Evolutionary conservation across 345 rosid genomes (phyloP).

Genomic region (Streptanthus diversifolius): DNA sequence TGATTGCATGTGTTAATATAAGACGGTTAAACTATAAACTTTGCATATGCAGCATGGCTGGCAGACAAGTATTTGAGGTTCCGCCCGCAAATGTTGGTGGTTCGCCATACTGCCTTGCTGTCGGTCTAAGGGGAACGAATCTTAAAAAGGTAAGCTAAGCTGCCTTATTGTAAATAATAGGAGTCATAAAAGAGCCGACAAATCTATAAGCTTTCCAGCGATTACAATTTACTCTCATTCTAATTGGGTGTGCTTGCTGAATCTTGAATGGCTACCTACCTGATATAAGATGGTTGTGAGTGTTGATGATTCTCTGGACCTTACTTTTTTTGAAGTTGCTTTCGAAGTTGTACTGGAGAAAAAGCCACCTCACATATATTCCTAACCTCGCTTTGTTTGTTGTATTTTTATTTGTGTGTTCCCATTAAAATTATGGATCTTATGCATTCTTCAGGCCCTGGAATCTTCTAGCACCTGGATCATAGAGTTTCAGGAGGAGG

Average conservation of each 20-base stretch:
- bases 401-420: slow-evolving; percentile 1
- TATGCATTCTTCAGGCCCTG: slow-evolving; percentile 59
- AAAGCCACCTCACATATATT: slow-evolving; percentile 8
- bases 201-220: background rate
- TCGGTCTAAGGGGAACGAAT: slow-evolving; percentile 74
- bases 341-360: slow-evolving; percentile 5
- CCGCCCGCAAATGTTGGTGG: slow-evolving; percentile 79
- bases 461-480: slow-evolving; percentile 94
- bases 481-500: slow-evolving; percentile 69
- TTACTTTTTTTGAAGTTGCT: slow-evolving; percentile 12
- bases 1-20: slow-evolving; percentile 15
- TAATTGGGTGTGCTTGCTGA: slow-evolving; percentile 7
- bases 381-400: slow-evolving; percentile 6
- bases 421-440: slow-evolving; percentile 1
- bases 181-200: background rate
- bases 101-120: slow-evolving; percentile 74
- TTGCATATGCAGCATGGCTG: slow-evolving; percentile 76
- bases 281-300: slow-evolving; percentile 13
- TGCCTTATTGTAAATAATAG: slow-evolving; percentile 16
- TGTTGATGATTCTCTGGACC: slow-evolving; percentile 13
- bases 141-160: slow-evolving; percentile 56
- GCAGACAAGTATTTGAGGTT: slow-evolving; percentile 84
- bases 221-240: background rate
- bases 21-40: background rate
- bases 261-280: slow-evolving; percentile 9